Conservation (phyloP, 495 filamentous ascomycete species). For the Penicillium lividum region DNA sequence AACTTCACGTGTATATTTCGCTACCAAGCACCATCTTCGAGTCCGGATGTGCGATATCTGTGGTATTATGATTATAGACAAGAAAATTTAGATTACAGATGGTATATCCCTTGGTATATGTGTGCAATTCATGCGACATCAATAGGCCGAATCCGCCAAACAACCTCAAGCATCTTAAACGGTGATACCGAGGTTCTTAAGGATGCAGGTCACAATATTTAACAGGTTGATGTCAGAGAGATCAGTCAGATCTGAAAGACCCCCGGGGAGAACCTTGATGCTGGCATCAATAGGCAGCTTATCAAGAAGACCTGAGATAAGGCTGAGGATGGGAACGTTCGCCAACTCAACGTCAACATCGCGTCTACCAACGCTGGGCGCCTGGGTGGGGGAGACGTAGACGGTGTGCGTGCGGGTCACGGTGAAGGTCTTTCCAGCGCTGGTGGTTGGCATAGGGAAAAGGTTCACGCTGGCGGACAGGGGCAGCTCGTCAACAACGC, state of each 20-base stretch:
- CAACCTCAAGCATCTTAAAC: neutral
- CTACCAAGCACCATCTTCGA: neutral
- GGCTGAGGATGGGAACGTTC: neutral
- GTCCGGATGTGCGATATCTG: neutral
- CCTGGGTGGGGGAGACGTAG: neutral
- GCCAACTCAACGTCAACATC: neutral
- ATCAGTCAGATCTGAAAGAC: neutral
- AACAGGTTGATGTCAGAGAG: neutral
- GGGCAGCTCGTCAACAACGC: neutral
- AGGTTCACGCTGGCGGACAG: neutral
- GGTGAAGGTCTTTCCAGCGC: neutral
- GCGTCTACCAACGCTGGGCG: neutral
- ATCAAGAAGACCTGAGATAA: neutral
- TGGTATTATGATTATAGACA: neutral
- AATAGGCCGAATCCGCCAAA: neutral
- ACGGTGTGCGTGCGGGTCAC: neutral
- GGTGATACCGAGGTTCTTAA: neutral
- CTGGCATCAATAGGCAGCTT: neutral
- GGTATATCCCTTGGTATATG: neutral
- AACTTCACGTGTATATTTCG: too few relatives aligned
- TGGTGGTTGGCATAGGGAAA: neutral
- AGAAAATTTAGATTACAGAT: too few relatives aligned
- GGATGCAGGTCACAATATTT: neutral
- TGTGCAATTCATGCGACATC: neutral
- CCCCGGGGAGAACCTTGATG: neutral